Base-by-base conservation (phyloP, 1,139 yeast species). In the Geotrichum cucujoidarum region DNA sequence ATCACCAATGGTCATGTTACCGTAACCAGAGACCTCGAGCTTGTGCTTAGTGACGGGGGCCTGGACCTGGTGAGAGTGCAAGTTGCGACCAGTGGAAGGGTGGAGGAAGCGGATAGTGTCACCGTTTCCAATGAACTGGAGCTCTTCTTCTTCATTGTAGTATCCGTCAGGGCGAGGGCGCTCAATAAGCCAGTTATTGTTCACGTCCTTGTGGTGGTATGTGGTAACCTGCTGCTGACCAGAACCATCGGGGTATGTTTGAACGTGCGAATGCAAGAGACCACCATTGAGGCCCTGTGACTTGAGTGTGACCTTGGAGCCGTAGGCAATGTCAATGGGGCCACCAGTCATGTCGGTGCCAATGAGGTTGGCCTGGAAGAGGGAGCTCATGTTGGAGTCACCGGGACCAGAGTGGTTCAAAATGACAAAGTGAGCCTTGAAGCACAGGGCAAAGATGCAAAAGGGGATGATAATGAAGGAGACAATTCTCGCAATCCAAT, bases 201-300 rank as follows among this genome's bases (percentile, higher is more conserved):
- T 92, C 50, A 80, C 61, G 69, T 92, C 99, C 70, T 87, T 87
- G 72, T 88, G 97, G 46, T 88, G 80, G 67, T 92, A 92, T 30
- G 95, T 86, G 40, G 98, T 92, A 49, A 92, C 86, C 70, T 92
- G 98, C 70, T 92, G 97, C 71, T 92, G 99, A 59, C 78, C 76
- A 17, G 97, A 90, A 49, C 99, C 99, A 61, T 81, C 95, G 39
- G 98, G 98, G 73, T 74, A 92, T 11, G 88, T 74, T 71, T 92
- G 97, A 45, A 86, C 80, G 66, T 92, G 99, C 11, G 98, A 92
- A 70, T 92, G 99, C 61, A 92, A 77, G 58, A 94, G 74, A 37
- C 95, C 95, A 55, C 97, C 96, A 53, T 92, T 83, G 57, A 89
- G 76, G 41, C 96, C 97, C 71, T 88, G 95, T 66, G 82, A 87